Conservation (phyloP, 2,329 filamentous ascomycete species). For the Ophiocordyceps camponoti-saundersi region DNA sequence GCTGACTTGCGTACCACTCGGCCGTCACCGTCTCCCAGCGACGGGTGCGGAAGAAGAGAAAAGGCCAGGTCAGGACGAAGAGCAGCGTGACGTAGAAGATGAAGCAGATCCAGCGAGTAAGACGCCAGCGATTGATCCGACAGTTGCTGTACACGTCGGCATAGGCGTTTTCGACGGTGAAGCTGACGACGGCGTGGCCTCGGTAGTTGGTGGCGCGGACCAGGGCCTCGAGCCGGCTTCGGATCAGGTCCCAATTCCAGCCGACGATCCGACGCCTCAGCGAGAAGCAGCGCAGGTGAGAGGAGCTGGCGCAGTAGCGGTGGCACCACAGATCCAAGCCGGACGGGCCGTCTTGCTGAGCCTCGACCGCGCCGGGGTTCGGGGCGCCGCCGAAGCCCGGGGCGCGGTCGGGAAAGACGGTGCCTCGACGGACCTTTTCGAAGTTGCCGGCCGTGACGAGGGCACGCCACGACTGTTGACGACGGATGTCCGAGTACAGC, state of each 20-base stretch:
- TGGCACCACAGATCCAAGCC: constrained; percentile 46
- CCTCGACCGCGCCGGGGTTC: constrained; percentile 4
- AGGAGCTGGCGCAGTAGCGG: constrained; percentile 41
- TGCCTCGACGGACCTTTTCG: constrained; percentile 48
- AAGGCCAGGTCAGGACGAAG: constrained; percentile 56
- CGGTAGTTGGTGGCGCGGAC: constrained; percentile 51
- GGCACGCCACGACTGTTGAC: constrained; percentile 21
- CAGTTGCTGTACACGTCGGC: constrained; percentile 49
- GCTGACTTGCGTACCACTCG: constrained; percentile 31
- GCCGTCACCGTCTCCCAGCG: constrained; percentile 46
- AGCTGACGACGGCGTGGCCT: constrained; percentile 39
- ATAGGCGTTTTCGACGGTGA: constrained; percentile 37
- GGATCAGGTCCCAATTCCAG: constrained; percentile 39
- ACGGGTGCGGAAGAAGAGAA: constrained; percentile 49
- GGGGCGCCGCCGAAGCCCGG: constrained; percentile 21
- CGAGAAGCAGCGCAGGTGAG: constrained; percentile 38
- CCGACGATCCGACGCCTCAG: constrained; percentile 37
- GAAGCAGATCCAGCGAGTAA: constrained; percentile 44
- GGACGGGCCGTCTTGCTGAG: constrained; percentile 9
- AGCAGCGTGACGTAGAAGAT: constrained; percentile 50
- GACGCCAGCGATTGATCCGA: constrained; percentile 46
- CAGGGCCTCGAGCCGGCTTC: constrained; percentile 32
- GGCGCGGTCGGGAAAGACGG: constrained; percentile 34
- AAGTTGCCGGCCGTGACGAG: constrained; percentile 37
- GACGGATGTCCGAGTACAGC: constrained; percentile 28